phyloP scores from a whole-genome alignment of 441 rosid species.

The Melianthus villosus region DNA sequence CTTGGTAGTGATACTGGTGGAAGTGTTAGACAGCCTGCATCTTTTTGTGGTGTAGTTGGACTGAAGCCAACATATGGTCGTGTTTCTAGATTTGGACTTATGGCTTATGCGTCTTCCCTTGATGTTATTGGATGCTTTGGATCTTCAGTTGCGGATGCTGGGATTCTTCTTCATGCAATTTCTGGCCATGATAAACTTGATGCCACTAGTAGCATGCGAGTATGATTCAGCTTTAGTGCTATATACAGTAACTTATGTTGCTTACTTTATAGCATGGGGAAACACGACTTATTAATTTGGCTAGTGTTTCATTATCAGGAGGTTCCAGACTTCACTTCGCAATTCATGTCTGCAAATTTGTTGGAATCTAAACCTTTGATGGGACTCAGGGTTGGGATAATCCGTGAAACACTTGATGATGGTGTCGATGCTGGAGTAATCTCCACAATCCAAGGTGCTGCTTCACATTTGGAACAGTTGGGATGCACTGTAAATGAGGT shows the following conservation, averaged over 20 bases:
- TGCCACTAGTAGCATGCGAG: constrained; percentile 71
- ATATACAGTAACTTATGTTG: too few species aligned
- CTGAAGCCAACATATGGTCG: constrained; percentile 88
- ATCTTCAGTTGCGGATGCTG: constrained; percentile 74
- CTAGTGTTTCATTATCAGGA: constrained; percentile 23
- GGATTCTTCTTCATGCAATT: constrained; percentile 65
- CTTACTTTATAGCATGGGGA: too few species aligned
- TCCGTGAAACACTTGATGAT: constrained; percentile 54
- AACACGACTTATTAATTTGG: too few species aligned
- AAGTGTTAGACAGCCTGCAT: constrained; percentile 92
- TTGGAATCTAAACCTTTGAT: constrained; percentile 53
- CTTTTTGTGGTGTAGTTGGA: constrained; percentile 90
- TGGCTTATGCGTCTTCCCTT: constrained; percentile 87
- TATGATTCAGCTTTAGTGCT: too few species aligned
- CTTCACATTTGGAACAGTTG: constrained; percentile 60
- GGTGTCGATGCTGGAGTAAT: constrained; percentile 64
- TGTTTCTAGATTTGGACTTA: constrained; percentile 83
- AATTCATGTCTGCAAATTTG: constrained; percentile 24
- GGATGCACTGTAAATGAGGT: constrained; percentile 77
- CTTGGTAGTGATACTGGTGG: constrained; percentile 98
- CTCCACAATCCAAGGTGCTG: constrained; percentile 56
- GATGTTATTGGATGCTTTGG: constrained; percentile 89
- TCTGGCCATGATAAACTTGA: constrained; percentile 71
- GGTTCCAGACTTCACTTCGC: constrained; percentile 54
- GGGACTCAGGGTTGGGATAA: constrained; percentile 64